Base-by-base conservation (phyloP, 441 rosid genomes). In the Arabidopsis lyrata region DNA sequence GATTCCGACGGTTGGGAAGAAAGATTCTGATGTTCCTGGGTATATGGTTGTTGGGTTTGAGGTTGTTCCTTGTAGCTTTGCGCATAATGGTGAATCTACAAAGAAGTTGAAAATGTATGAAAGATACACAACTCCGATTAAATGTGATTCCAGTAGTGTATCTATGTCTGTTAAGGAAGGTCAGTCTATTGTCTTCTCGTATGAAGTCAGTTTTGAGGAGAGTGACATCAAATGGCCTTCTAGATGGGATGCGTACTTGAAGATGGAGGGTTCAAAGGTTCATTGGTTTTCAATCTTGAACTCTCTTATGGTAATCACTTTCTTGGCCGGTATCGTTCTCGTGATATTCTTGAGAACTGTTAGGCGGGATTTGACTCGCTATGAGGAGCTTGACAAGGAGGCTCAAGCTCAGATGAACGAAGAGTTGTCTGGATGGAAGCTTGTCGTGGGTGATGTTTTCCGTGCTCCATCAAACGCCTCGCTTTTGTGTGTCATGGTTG, bases 11-110 rank as follows among this genome's bases (percentile, higher is more conserved):
- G 38, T 68, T 9, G 87, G 78, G n/a, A 81, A 78, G 63, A 70
- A 62, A 11, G 87, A 79, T 61, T 80, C 88, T 0, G 90, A 87
- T 27, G 78, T 39, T 48, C 88, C 82, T 1, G 93, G 97, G 1
- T 89, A 89, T 69, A 86, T 88, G 85, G 97, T 91, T 80, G 97
- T 91, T 42, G 97, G 97, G n/a, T 91, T 91, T 78, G 93, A 91
- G 85, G 93, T 89, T 13, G 84, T 88, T 68, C 93, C 95, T 38
- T 91, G 97, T 50, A 91, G 86, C 75, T 64, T 86, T 35, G n/a
- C 71, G 76, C 90, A 91, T 76, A 77, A 88, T 75, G 79, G 71
- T 27, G 82, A 84, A 47, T 50, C 86, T 0, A 81, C 82, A 14
- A 91, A 89, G 86, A 80, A 85, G 71, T 66, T 73, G 70, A 86